Conservation (phyloP, 306 rosid species). For the Quercus bicolor region DNA sequence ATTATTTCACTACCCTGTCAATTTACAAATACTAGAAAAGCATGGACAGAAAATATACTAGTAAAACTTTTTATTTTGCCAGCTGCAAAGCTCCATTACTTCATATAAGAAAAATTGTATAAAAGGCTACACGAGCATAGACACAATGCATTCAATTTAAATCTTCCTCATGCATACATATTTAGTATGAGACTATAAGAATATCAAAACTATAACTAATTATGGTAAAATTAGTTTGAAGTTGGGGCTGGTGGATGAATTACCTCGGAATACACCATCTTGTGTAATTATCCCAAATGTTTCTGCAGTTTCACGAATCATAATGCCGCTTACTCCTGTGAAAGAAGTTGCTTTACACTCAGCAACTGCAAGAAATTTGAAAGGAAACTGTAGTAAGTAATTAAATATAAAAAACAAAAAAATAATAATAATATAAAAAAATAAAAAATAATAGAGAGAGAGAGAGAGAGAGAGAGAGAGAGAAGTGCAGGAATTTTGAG, state of each 20-base stretch:
- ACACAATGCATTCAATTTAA: not conserved
- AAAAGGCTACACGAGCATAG: not conserved
- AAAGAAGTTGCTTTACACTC: slow-evolving; percentile 58
- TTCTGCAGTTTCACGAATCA: slow-evolving; percentile 88
- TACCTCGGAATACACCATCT: slow-evolving; percentile 64
- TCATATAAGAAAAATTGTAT: not conserved
- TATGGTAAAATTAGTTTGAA: slow-evolving; percentile 10
- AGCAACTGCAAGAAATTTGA: slow-evolving; percentile 52
- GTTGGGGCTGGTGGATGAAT: slow-evolving; percentile 8
- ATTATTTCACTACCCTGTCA: not conserved
- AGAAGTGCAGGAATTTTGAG: not conserved
- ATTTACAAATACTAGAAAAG: not conserved
- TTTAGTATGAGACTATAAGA: not conserved
- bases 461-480: too few species aligned
- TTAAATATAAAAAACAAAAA: not conserved
- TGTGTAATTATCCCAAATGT: slow-evolving; percentile 70
- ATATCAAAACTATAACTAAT: slow-evolving; percentile 1
- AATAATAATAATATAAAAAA: not conserved
- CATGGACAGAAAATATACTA: not conserved
- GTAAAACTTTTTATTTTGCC: not conserved
- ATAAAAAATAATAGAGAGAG: too few species aligned
- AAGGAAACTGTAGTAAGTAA: slow-evolving; percentile 9
- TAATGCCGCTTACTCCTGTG: slow-evolving; percentile 60
- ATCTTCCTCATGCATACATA: not conserved
- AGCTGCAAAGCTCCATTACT: not conserved